These are phyloP conservation scores for Penicillium taxi DNA, from an alignment of 495 filamentous ascomycete genomes.

Conservation along the genomic window DNA sequence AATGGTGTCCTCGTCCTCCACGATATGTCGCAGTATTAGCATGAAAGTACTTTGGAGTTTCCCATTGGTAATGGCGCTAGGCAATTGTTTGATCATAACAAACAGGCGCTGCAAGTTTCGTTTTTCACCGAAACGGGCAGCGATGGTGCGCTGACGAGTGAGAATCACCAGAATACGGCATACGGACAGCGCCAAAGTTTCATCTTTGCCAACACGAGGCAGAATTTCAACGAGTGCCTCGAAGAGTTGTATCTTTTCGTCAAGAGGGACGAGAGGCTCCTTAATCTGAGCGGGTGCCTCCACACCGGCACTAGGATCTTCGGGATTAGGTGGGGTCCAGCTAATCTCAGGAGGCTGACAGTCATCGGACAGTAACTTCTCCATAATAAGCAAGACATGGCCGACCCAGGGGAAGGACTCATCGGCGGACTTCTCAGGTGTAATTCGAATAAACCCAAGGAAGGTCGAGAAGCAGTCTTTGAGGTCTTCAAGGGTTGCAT, in stretches of 20 bases:
- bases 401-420: conserved; percentile 86
- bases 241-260: conserved; percentile 62
- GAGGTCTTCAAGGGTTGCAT: conserved; percentile 62
- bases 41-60: conserved; percentile 75
- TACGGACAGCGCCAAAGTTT: conserved; percentile 73
- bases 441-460: conserved; percentile 69
- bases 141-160: conserved; percentile 68
- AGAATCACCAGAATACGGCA: conserved; percentile 83
- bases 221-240: conserved; percentile 70
- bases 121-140: conserved; percentile 71
- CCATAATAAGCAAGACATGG: conserved; percentile 79
- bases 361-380: conserved; percentile 83
- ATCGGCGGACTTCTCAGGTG: conserved; percentile 53
- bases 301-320: conserved; percentile 36
- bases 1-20: conserved; percentile 87
- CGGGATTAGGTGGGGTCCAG: conserved; percentile 60
- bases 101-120: conserved; percentile 84
- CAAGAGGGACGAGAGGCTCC: conserved; percentile 56
- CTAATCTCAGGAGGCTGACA: conserved; percentile 65
- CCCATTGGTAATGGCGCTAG: conserved; percentile 62
- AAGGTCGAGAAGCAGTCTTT: conserved; percentile 71
- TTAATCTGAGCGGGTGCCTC: conserved; percentile 48
- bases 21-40: conserved; percentile 81
- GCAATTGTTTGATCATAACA: conserved; percentile 86
- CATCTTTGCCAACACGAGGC: conserved; percentile 79